Evolutionary conservation across 257 asterid species (phyloP).

Genomic region (Pogostemon cablin): DNA sequence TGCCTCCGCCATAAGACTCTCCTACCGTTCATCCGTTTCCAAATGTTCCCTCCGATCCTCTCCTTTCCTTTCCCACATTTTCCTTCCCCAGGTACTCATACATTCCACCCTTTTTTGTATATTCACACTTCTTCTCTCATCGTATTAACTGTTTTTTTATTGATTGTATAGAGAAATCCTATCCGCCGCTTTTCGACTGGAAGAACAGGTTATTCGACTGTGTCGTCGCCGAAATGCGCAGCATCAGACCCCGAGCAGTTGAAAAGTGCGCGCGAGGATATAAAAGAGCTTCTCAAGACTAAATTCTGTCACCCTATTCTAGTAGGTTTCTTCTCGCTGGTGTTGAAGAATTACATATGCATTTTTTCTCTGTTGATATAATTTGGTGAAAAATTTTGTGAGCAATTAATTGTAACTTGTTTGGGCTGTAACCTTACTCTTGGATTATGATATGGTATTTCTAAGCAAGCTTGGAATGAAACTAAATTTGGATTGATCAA

Average conservation of each 20-base stretch:
- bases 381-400: neutral
- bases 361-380: neutral
- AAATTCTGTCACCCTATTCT: constrained; percentile 81
- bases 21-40: constrained; percentile 45
- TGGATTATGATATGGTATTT: constrained; percentile 19
- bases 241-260: constrained; percentile 78
- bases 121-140: neutral
- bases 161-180: constrained; percentile 43
- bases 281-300: constrained; percentile 67
- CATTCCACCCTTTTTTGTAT: neutral
- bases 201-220: constrained; percentile 55
- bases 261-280: constrained; percentile 89
- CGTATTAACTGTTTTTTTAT: neutral
- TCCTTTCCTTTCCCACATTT: constrained; percentile 51
- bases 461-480: constrained; percentile 12
- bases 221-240: constrained; percentile 68
- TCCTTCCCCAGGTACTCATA: constrained; percentile 54
- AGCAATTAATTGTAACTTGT: neutral
- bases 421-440: neutral
- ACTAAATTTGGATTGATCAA: neutral
- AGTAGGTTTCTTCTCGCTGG: constrained; percentile 41
- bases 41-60: constrained; percentile 60
- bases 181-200: constrained; percentile 45
- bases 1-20: constrained; percentile 39
- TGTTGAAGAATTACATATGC: neutral